Evolutionary conservation across 495 filamentous ascomycete species (phyloP), one percentile per base, ranked within the genome.

Genomic region (Penicillium macrosclerotiorum): DNA sequence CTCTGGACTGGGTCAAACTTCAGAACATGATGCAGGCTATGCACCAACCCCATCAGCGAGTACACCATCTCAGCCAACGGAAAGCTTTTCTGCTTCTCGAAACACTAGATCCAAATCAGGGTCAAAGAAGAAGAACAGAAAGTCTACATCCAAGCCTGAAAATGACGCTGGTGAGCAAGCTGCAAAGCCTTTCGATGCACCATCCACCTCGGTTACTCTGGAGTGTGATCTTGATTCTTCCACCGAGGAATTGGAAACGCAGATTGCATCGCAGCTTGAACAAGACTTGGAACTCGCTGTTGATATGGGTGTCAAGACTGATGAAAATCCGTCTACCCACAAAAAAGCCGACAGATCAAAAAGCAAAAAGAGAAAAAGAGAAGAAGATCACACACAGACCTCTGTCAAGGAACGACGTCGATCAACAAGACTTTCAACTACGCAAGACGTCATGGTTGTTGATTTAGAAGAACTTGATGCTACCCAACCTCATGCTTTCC

Each of bases 181-280:
- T 23, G 36, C 16, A 11, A n/a, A 14, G 3, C 33, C 20, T 8
- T 14, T 8, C 11, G 30, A 44, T 20, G 17, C 9, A 9, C 23
- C 31, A 11, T 14, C 37, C 3, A 44, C 37, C 3, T 32, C 23
- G 8, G 16, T 26, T 19, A 16, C 29, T 19, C 37, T 19, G 16
- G 58, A 66, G 6, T 24, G 39, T 16, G 33, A 48, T 18, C 35
- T 56, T 9, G 65, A 70, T 33, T 68, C 63, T 18, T 62, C 50
- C 8, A 63, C 63, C 13, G 72, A 75, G 39, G 72, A 74, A 16
- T 57, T 67, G 50, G 71, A 75, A 9, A 57, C 64, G 5, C 69
- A 73, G 42, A 58, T 69, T 25, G 67, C 69, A 9, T 76, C 71
- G 31, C 72, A 76, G 42, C 58, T 76, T 6, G 67, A 64, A 37